phyloP scores from a whole-genome alignment of 108 stramenopile species.

The Ochromonas danica region DNA sequence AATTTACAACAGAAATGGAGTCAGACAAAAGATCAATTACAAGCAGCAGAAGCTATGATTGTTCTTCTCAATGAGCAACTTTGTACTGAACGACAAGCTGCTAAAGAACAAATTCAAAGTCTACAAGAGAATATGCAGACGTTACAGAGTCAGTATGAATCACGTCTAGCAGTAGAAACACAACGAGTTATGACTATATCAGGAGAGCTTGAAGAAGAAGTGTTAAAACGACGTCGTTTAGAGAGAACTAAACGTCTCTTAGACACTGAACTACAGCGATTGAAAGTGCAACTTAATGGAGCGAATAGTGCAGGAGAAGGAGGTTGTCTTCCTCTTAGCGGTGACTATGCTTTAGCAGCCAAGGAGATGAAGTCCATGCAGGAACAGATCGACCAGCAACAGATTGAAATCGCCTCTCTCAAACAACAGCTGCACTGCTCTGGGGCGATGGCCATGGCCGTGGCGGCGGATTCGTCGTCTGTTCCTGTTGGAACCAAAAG shows the following conservation, averaged over 20 bases:
- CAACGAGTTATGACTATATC: neutral
- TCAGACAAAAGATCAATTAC: neutral
- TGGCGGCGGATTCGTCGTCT: no score
- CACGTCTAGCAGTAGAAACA: neutral
- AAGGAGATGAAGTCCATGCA: constrained; percentile 25
- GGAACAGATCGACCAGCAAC: neutral
- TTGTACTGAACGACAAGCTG: neutral
- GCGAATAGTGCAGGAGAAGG: neutral
- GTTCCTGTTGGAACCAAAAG: no score
- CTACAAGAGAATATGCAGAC: no score
- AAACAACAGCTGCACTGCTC: neutral
- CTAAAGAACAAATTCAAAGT: constrained; percentile 3
- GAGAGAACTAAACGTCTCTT: neutral
- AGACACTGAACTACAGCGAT: neutral
- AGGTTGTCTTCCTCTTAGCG: neutral
- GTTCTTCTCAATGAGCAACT: neutral
- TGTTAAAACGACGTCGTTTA: neutral
- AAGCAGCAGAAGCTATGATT: neutral
- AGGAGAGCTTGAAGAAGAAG: neutral
- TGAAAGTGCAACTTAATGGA: neutral
- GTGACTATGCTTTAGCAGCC: neutral
- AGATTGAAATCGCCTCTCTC: neutral
- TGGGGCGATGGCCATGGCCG: no score
- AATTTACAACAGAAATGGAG: constrained; percentile 12
- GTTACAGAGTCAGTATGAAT: neutral